These are phyloP conservation scores for Annulohypoxylon stygium DNA, from an alignment of 495 filamentous ascomycete genomes.

Conservation along the genomic window DNA sequence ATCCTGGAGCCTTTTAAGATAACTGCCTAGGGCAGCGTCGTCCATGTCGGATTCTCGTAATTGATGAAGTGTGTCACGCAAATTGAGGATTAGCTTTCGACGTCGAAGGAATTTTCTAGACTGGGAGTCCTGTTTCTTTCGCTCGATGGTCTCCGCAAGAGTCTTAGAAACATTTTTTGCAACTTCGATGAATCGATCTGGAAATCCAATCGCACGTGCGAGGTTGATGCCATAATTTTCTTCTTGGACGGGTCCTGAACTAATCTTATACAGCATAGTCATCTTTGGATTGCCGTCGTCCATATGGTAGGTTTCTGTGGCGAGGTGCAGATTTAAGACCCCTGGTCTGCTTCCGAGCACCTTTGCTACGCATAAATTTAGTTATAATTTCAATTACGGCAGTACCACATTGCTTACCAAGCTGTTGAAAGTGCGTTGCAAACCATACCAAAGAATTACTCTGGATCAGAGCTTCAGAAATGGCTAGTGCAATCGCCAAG, in stretches of 20 bases:
- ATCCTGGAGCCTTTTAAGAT: constrained; percentile 77
- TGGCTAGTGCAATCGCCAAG: constrained; percentile 86
- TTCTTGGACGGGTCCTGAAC: constrained; percentile 75
- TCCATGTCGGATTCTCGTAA: constrained; percentile 77
- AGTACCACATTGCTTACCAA: constrained; percentile 58
- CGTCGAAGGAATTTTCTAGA: constrained; percentile 69
- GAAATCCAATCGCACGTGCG: constrained; percentile 81
- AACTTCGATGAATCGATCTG: constrained; percentile 71
- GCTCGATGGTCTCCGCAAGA: constrained; percentile 66
- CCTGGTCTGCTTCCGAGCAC: constrained; percentile 80
- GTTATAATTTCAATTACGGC: neutral
- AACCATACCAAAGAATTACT: constrained; percentile 87
- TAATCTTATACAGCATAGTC: constrained; percentile 88
- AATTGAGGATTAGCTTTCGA: constrained; percentile 77
- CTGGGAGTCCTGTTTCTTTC: constrained; percentile 67
- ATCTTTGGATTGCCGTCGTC: constrained; percentile 65
- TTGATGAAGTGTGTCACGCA: constrained; percentile 82
- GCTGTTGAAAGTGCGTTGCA: constrained; percentile 89
- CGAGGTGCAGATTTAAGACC: constrained; percentile 85
- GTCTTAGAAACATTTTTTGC: constrained; percentile 74
- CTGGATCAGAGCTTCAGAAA: constrained; percentile 86
- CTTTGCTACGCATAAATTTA: constrained; percentile 59
- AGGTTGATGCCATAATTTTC: constrained; percentile 84
- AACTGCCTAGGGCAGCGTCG: constrained; percentile 69
- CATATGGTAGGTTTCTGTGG: constrained; percentile 70